phyloP scores from a whole-genome alignment of 1,284 basidiomycete genomes.

The Naganishia albida region DNA sequence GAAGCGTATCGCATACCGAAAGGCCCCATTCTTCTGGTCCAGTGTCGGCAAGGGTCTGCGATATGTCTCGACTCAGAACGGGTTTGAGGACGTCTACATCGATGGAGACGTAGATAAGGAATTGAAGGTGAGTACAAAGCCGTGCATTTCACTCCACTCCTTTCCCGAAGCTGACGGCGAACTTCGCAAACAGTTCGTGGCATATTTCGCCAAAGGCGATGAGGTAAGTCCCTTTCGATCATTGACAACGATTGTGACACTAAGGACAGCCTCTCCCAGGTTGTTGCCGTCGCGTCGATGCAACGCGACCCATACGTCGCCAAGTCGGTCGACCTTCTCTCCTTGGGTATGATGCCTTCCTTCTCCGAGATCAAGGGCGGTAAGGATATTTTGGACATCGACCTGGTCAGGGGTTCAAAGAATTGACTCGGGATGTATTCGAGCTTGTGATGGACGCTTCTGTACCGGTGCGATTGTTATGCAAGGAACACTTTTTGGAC shows the following conservation, averaged over 20 bases:
- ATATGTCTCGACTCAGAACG: conserved; percentile 65
- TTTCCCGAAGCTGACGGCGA: neutral
- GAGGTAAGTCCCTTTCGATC: conserved; percentile 56
- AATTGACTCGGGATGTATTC: conserved; percentile 14
- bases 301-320: conserved; percentile 65
- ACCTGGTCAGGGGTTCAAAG: conserved; percentile 36
- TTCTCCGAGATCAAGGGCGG: conserved; percentile 68
- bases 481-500: too few species aligned
- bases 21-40: conserved; percentile 84
- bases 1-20: conserved; percentile 52
- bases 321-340: conserved; percentile 77
- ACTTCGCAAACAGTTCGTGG: conserved; percentile 62
- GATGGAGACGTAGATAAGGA: conserved; percentile 68
- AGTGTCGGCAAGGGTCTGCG: conserved; percentile 73
- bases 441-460: conserved; percentile 5
- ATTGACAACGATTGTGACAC: neutral
- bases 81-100: conserved; percentile 68
- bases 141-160: neutral
- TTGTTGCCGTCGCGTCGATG: conserved; percentile 77
- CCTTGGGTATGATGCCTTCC: conserved; percentile 77
- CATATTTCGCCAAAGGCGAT: conserved; percentile 73
- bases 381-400: conserved; percentile 53
- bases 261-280: conserved; percentile 55
- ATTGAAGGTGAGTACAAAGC: conserved; percentile 64
- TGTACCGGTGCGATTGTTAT: neutral